Base-by-base conservation (phyloP, 2,329 filamentous ascomycete genomes). In the Eutypa lata region DNA sequence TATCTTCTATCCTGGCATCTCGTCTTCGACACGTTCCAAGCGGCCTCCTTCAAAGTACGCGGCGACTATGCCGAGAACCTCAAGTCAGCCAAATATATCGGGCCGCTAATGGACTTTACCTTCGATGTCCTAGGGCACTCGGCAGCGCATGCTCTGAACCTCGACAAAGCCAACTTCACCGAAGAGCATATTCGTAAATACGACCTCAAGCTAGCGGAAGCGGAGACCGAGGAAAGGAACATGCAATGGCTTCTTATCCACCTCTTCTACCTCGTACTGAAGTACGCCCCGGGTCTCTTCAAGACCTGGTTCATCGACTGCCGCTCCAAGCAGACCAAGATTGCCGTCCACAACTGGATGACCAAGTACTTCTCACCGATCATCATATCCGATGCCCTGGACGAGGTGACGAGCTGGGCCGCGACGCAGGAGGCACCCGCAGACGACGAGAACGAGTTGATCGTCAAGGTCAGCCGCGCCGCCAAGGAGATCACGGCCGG, bases 1-100 rank as follows among this genome's bases (percentile, higher is more conserved):
- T 99, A 97, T 64, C 78, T 99, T 2, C 76, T 96, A 26, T 89
- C 90, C 11, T 99, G 94, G 94, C 83, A 90, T 57, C 77, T 97
- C 1, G 80, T 97, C 0, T 97, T 96, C 65, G 91, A 96, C 61
- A 87, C 93, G 44, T 95, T 93, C 65, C 76, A 78, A 18, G 83
- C 85, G 19, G 85, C 91, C 13, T 90, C 92, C 0, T 87, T 89
- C 68, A 90, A 91, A 62, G 84, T 97, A 16, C 89, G 91, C 60
- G 84, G 83, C 53, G 86, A 92, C 63, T 97, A 97, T 64, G 82
- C 84, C 0, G 83, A 90, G 22, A 84, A 89, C 53, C 80, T 99
- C 52, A 94, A 91, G 67, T 81, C 88, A 24, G 86, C 86, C 14
- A 81, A 86, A 11, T 86, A 87, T 52, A 72, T 96, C 0, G 71